phyloP scores from a whole-genome alignment of 2,329 filamentous ascomycete species.

The Exophiala sp. region DNA sequence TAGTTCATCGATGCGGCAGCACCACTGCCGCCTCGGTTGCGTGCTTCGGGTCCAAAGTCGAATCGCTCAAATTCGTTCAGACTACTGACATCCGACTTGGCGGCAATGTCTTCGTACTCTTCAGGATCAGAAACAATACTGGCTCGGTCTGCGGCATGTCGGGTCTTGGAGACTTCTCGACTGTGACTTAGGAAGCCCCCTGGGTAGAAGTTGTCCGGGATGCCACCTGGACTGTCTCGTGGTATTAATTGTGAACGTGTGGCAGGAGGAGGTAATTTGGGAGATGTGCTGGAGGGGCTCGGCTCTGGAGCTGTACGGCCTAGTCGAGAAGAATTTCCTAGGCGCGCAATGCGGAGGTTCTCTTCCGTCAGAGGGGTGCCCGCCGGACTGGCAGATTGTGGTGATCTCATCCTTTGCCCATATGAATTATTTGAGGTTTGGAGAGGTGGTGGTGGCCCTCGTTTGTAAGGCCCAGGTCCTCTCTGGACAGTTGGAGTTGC shows the following conservation, averaged over 20 bases:
- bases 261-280: constrained; percentile 25
- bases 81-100: constrained; percentile 28
- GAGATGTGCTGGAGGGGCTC: constrained; percentile 23
- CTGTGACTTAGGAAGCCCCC: constrained; percentile 2
- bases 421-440: constrained; percentile 10
- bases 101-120: constrained; percentile 28
- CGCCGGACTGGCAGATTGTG: constrained; percentile 10
- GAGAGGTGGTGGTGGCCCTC: constrained; percentile 17
- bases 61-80: constrained; percentile 28
- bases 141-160: constrained; percentile 5
- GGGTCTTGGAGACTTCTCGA: neutral
- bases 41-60: constrained; percentile 18
- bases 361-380: constrained; percentile 20
- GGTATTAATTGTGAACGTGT: constrained; percentile 25
- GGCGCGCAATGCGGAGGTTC: constrained; percentile 26
- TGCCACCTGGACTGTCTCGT: constrained; percentile 13
- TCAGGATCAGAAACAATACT: constrained; percentile 24
- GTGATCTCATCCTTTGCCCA: neutral
- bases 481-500: constrained; percentile 11
- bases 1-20: constrained; percentile 16
- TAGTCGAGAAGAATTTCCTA: constrained; percentile 24
- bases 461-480: constrained; percentile 1
- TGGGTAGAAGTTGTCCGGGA: constrained; percentile 12
- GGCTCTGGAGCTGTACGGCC: constrained; percentile 20
- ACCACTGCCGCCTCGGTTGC: constrained; percentile 19